Percentiles rank a stretch among this genome's conserved stretches.
Conservation (phyloP, 495 filamentous ascomycete genomes). For the Neurospora cerealis region DNA sequence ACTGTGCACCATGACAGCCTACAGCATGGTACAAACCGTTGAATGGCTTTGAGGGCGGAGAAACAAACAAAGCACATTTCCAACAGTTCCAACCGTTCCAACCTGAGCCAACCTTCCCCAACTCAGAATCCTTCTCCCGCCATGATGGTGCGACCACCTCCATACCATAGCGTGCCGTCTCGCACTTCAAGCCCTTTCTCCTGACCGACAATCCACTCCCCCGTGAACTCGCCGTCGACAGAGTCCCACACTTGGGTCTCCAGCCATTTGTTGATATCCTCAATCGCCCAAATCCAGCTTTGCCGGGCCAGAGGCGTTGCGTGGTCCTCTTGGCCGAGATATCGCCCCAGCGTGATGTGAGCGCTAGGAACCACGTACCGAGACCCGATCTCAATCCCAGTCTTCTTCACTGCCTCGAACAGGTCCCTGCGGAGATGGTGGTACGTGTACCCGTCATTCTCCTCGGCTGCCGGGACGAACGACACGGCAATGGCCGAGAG, state of each 20-base stretch:
- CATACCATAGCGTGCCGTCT: conserved; percentile 73
- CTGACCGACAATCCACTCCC: conserved; percentile 67
- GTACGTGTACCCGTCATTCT: conserved; percentile 63
- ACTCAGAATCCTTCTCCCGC: conserved; percentile 51
- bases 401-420: conserved; percentile 44
- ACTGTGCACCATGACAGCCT: neutral
- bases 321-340: conserved; percentile 48
- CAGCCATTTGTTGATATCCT: conserved; percentile 66
- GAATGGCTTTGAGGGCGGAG: neutral
- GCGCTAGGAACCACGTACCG: conserved; percentile 81
- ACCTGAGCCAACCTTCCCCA: neutral
- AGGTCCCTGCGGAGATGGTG: conserved; percentile 82
- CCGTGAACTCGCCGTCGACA: conserved; percentile 26
- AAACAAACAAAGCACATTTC: neutral
- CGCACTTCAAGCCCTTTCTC: conserved; percentile 64
- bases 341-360: conserved; percentile 80
- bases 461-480: conserved; percentile 61
- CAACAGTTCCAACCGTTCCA: neutral
- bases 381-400: conserved; percentile 53
- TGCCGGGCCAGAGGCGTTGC: conserved; percentile 38
- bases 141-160: conserved; percentile 55
- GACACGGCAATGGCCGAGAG: conserved; percentile 73
- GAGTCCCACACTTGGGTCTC: conserved; percentile 55
- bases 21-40: neutral
- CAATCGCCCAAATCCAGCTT: conserved; percentile 55